These are phyloP conservation scores for Myriangium duriaei DNA, from an alignment of 2,329 filamentous ascomycete genomes.

Conservation along the genomic window DNA sequence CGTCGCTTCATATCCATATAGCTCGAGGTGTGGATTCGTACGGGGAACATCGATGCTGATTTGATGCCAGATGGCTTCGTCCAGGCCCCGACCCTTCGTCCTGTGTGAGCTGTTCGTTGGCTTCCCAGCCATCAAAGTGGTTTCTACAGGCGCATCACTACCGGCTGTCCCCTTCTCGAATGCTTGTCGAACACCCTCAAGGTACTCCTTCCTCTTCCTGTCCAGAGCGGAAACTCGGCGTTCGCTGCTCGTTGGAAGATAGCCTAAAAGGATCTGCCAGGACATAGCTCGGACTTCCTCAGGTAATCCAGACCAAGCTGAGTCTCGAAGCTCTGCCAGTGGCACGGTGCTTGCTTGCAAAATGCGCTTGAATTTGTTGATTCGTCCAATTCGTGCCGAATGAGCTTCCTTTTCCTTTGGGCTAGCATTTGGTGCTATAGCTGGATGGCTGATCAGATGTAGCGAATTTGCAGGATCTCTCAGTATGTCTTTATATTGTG, in stretches of 20 bases:
- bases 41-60: constrained; percentile 97
- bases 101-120: constrained; percentile 30
- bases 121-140: constrained; percentile 5
- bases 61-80: constrained; percentile 98
- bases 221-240: constrained; percentile 80
- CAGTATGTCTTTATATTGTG: constrained; percentile 95
- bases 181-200: constrained; percentile 70
- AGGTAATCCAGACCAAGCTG: constrained; percentile 90
- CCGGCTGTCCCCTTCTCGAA: constrained; percentile 43
- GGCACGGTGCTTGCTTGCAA: constrained; percentile 85
- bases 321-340: constrained; percentile 65
- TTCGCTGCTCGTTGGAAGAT: constrained; percentile 93
- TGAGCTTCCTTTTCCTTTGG: constrained; percentile 77
- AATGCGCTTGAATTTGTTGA: constrained; percentile 97
- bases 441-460: constrained; percentile 81
- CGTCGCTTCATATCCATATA: constrained; percentile 93
- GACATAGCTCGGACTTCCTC: constrained; percentile 95
- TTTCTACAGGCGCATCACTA: constrained; percentile 20
- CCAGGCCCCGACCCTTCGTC: constrained; percentile 60
- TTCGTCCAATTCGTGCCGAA: constrained; percentile 77
- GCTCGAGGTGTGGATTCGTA: constrained; percentile 87
- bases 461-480: constrained; percentile 78
- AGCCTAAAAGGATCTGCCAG: constrained; percentile 93
- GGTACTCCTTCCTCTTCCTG: constrained; percentile 88
- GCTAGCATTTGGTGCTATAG: constrained; percentile 58